Conservation (phyloP, 2,329 filamentous ascomycete species). For the Paraphoma chrysanthemicola region DNA sequence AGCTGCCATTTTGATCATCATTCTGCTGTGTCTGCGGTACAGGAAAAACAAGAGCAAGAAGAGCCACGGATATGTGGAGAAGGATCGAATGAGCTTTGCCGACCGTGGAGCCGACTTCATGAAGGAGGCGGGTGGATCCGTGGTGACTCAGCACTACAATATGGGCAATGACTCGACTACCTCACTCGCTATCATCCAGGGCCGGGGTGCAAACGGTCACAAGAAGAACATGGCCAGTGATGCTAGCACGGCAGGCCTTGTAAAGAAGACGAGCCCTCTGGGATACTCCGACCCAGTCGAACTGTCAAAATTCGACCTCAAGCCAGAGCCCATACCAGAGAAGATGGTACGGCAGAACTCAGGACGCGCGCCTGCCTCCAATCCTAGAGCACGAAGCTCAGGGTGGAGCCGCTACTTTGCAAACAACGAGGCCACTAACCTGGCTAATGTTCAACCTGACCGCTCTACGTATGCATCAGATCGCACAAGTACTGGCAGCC, state of each 20-base stretch:
- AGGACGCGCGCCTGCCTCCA: conserved; percentile 29
- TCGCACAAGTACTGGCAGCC: conserved; percentile 47
- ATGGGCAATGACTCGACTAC: conserved; percentile 46
- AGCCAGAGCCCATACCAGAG: conserved; percentile 38
- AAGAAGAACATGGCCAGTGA: conserved; percentile 63
- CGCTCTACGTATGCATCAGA: conserved; percentile 49
- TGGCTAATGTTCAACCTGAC: conserved; percentile 67
- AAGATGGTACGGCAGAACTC: conserved; percentile 47
- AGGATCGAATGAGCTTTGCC: conserved; percentile 57
- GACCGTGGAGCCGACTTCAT: conserved; percentile 61
- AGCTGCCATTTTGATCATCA: conserved; percentile 70
- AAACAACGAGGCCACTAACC: conserved; percentile 66
- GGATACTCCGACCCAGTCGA: conserved; percentile 51
- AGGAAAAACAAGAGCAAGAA: conserved; percentile 65
- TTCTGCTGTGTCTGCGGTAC: conserved; percentile 73
- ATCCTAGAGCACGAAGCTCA: conserved; percentile 61
- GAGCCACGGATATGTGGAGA: conserved; percentile 57
- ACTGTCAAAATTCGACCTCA: conserved; percentile 54
- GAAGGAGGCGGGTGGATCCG: conserved; percentile 57
- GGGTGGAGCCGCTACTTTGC: conserved; percentile 83
- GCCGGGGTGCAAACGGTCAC: conserved; percentile 60
- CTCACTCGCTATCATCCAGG: conserved; percentile 59
- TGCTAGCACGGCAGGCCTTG: conserved; percentile 65
- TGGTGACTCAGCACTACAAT: conserved; percentile 40
- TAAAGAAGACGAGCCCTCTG: conserved; percentile 59